A percentile compares a stretch with the other conserved stretches of the same genome.
Conservation (phyloP, 2,329 filamentous ascomycete species). For the Colletotrichum caudatum region DNA sequence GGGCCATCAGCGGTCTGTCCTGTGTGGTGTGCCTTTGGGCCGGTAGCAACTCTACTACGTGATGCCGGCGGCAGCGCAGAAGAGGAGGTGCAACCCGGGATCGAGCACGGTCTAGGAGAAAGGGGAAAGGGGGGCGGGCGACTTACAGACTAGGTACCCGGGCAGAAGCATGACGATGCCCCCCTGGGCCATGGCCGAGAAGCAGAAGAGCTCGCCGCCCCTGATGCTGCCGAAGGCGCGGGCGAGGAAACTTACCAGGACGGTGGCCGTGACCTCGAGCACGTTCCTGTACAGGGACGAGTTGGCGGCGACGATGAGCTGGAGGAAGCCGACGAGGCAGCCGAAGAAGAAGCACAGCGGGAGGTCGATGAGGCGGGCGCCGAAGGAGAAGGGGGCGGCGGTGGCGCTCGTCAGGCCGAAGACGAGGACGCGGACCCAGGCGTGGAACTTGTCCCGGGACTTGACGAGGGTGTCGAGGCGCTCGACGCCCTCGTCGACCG, state of each 20-base stretch:
- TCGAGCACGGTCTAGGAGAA: background rate
- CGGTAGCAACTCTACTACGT: constrained; percentile 14
- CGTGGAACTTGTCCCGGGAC: constrained; percentile 66
- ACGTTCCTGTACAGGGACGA: constrained; percentile 77
- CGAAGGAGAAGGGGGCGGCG: constrained; percentile 82
- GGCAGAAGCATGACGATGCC: constrained; percentile 75
- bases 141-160: constrained; percentile 70
- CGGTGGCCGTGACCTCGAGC: constrained; percentile 72
- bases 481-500: constrained; percentile 67
- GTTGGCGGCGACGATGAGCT: constrained; percentile 75
- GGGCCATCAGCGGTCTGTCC: constrained; percentile 51
- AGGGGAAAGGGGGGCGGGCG: background rate
- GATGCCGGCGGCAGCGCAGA: constrained; percentile 44
- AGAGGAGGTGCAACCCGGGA: constrained; percentile 28
- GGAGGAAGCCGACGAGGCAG: constrained; percentile 75
- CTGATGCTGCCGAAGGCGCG: constrained; percentile 72
- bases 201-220: constrained; percentile 67
- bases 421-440: constrained; percentile 68
- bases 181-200: constrained; percentile 73
- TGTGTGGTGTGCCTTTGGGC: constrained; percentile 7
- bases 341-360: constrained; percentile 79
- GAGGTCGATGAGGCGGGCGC: constrained; percentile 77
- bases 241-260: constrained; percentile 72
- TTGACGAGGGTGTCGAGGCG: constrained; percentile 66
- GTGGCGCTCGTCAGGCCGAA: constrained; percentile 79